Percentiles rank a stretch among this genome's conserved stretches.
Evolutionary conservation across 495 filamentous ascomycete genomes (phyloP).

Genomic region (Penicillium cinerascens): DNA sequence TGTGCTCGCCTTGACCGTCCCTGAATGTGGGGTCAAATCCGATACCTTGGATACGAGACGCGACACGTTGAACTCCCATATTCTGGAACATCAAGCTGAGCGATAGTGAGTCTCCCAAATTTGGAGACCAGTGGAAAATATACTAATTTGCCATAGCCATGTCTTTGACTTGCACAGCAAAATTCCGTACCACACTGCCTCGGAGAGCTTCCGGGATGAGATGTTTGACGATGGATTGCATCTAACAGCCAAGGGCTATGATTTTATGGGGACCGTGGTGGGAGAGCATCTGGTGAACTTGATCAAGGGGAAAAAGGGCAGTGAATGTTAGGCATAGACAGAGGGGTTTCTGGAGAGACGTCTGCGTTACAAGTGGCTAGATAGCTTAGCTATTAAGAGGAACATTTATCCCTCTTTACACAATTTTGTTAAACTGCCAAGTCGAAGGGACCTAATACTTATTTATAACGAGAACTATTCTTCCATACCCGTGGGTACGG

Average conservation of each 20-base stretch:
- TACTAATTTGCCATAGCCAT: slow-evolving; percentile 22
- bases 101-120: slow-evolving; percentile 40
- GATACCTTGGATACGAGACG: slow-evolving; percentile 34
- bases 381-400: no score
- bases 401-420: no score
- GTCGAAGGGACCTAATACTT: no score
- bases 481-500: no score
- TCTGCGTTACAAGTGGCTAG: no score
- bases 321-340: no score
- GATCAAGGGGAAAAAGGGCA: neutral
- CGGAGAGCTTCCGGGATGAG: slow-evolving; percentile 33
- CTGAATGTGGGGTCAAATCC: slow-evolving; percentile 40
- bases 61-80: slow-evolving; percentile 48
- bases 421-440: no score
- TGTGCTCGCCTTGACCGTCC: slow-evolving; percentile 59
- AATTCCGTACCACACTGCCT: slow-evolving; percentile 52
- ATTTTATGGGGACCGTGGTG: slow-evolving; percentile 50
- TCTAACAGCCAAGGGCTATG: slow-evolving; percentile 56
- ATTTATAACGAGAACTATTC: no score
- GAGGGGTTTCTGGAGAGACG: no score
- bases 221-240: slow-evolving; percentile 64
- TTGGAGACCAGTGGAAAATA: neutral
- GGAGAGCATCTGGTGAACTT: slow-evolving; percentile 44
- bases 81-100: slow-evolving; percentile 42
- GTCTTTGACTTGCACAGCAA: slow-evolving; percentile 50